A percentile compares a stretch with the other conserved stretches of the same genome.
phyloP scores from a whole-genome alignment of 2,329 filamentous ascomycete genomes.

The Paramyrothecium sp. region DNA sequence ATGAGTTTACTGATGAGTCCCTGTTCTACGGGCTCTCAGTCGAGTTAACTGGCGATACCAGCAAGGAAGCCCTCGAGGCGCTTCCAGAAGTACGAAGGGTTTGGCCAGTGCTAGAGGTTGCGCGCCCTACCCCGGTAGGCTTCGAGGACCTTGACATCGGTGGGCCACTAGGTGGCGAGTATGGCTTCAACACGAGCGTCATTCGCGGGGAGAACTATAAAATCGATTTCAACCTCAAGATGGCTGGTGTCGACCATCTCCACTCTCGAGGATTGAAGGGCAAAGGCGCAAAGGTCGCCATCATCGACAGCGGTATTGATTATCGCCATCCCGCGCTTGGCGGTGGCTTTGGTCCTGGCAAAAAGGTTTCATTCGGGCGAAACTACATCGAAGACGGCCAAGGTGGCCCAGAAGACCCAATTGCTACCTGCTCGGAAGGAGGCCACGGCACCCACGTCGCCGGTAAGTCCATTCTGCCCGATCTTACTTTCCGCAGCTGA shows the following conservation, averaged over 20 bases:
- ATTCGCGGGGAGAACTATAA: constrained; percentile 8
- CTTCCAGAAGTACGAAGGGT: constrained; percentile 7
- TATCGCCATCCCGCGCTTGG: not conserved
- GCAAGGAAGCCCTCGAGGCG: not conserved
- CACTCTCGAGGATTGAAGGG: not conserved
- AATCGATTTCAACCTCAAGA: constrained; percentile 1
- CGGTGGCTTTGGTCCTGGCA: not conserved
- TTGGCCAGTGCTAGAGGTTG: constrained; percentile 4
- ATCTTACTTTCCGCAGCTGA: not conserved
- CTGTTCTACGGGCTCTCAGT: constrained; percentile 9
- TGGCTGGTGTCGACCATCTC: not conserved
- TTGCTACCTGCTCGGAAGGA: constrained; percentile 7
- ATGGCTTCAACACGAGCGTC: constrained; percentile 1
- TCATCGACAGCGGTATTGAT: not conserved
- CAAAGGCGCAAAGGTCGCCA: not conserved
- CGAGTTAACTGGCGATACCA: not conserved
- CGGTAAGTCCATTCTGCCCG: not conserved
- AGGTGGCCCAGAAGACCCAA: constrained; percentile 2
- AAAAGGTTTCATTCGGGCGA: not conserved
- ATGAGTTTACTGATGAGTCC: constrained; percentile 5
- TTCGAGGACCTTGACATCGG: not conserved
- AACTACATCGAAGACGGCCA: not conserved
- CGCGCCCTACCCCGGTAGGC: constrained; percentile 3
- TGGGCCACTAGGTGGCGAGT: not conserved
- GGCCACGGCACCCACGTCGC: constrained; percentile 4